phyloP scores from a whole-genome alignment of 192 early-diverging fungal genomes.

The Rhizophagus sp. region DNA sequence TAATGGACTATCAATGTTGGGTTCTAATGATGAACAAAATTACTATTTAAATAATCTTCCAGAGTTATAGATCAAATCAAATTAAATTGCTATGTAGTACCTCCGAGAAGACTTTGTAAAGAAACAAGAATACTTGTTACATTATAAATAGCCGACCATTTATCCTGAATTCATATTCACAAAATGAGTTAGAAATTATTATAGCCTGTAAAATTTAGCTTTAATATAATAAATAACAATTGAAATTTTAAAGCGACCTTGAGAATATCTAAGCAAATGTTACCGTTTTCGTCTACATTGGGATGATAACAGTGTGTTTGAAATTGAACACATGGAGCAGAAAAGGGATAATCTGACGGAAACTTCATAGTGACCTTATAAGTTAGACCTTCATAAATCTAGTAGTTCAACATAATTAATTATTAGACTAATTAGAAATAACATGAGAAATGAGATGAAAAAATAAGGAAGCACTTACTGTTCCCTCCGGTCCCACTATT shows the following conservation, averaged over 20 bases:
- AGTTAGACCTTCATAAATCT: neutral
- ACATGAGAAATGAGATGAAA: no score
- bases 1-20: neutral
- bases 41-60: no score
- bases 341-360: neutral
- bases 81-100: neutral
- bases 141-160: neutral
- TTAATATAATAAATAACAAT: neutral
- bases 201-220: neutral
- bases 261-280: neutral
- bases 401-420: neutral
- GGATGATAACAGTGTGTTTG: neutral
- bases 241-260: neutral
- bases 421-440: neutral
- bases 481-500: neutral
- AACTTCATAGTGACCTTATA: neutral
- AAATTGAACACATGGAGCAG: neutral
- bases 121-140: neutral
- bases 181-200: neutral
- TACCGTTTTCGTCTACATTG: neutral
- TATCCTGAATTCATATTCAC: neutral
- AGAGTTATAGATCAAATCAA: neutral
- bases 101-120: neutral
- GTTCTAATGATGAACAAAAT: neutral
- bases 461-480: neutral